Evolutionary conservation across 805 yeast genomes (phyloP).

Genomic region (Candida jianshihensis): DNA sequence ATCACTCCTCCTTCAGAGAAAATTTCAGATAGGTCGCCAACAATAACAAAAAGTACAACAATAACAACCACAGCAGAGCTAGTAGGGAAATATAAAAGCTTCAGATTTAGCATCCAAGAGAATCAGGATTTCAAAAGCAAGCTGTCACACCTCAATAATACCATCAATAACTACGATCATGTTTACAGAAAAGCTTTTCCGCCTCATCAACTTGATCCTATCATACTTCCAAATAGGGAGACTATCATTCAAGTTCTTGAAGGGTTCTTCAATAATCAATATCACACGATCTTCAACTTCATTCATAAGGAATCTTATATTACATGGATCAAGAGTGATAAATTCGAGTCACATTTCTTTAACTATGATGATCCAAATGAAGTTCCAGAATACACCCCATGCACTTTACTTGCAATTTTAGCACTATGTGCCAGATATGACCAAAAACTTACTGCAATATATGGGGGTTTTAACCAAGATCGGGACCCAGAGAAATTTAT

Average conservation of each 20-base stretch:
- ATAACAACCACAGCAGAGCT: background rate
- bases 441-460: constrained; percentile 22
- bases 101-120: background rate
- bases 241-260: constrained; percentile 2
- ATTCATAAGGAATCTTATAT: constrained; percentile 7
- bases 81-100: background rate
- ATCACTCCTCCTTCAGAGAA: too few relatives aligned
- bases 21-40: too few relatives aligned
- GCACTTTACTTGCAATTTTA: constrained; percentile 26
- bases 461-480: constrained; percentile 27
- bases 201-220: constrained; percentile 8
- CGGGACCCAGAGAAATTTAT: constrained; percentile 22
- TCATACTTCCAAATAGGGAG: constrained; percentile 8
- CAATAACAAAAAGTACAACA: too few relatives aligned
- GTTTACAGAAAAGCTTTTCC: constrained; percentile 3
- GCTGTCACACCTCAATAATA: constrained; percentile 3
- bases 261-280: constrained; percentile 8
- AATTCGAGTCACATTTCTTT: constrained; percentile 8
- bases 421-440: constrained; percentile 32
- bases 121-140: background rate
- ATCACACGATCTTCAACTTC: constrained; percentile 8
- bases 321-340: constrained; percentile 5
- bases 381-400: constrained; percentile 9
- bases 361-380: constrained; percentile 12
- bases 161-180: constrained; percentile 8